Evolutionary conservation across 306 rosid genomes (phyloP).

Genomic region (Sicyos edulis): DNA sequence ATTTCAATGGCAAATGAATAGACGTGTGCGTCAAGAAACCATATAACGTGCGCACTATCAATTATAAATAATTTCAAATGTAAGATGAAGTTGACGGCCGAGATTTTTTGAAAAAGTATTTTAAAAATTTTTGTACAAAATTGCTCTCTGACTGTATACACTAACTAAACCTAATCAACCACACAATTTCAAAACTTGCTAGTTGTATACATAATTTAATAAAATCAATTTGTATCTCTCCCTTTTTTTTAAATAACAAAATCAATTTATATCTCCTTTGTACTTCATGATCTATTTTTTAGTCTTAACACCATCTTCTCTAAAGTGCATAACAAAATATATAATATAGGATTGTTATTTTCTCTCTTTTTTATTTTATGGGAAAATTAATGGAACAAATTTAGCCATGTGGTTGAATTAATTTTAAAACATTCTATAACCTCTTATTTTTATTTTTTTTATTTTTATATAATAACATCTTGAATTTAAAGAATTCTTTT

Average conservation of each 20-base stretch:
- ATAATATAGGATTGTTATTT: background rate
- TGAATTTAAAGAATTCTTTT: no score
- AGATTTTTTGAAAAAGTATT: background rate
- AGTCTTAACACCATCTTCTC: background rate
- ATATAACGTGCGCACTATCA: no score
- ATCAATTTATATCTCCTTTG: background rate
- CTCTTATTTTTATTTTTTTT: no score
- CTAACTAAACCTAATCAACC: background rate
- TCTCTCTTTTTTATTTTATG: background rate
- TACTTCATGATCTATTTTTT: background rate
- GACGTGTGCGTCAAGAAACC: no score
- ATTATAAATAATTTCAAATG: no score
- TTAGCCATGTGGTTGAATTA: background rate
- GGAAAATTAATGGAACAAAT: background rate
- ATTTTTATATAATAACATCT: no score
- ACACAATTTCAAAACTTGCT: background rate
- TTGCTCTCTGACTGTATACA: constrained; percentile 12
- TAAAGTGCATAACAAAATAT: background rate
- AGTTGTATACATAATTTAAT: background rate
- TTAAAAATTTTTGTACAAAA: background rate
- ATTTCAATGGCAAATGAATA: no score
- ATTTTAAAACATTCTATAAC: background rate
- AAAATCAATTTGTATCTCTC: no score
- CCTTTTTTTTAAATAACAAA: no score
- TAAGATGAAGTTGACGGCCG: background rate